Base-by-base conservation (phyloP, 2,329 filamentous ascomycete genomes). In the Xylariaceae sp. region DNA sequence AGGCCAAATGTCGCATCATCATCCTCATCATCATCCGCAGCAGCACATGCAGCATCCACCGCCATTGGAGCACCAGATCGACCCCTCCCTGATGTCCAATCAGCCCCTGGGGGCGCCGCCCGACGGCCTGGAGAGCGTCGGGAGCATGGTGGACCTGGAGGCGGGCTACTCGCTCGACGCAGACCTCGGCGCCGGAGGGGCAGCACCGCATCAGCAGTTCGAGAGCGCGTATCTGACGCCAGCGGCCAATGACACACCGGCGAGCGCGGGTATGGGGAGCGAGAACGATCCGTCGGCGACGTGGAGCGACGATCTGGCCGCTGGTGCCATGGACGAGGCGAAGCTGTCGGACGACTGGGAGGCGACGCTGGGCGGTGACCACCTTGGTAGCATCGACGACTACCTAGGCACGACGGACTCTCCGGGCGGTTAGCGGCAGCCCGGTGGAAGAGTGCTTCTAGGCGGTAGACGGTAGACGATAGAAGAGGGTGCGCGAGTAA, bases 81-180 rank as follows among this genome's bases (percentile, higher is more conserved):
- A 54, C 35, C 51, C 51, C 9, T 47, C 46, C 18, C 42, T 54
- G 22, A 52, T 52, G 49, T 9, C 29, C n/a, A n/a, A 11, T 11
- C 6, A 11, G 22, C 22, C 22, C 22, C 22, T 26, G 6, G 22
- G 9, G 49, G 44, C n/a, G 37, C 33, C 7, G 13, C 15, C 17
- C 33, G 33, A 17, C 7, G 9, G 17, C 33, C 22, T 26, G 6
- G 33, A 35, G 12, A 13, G 9, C 33, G 4, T 19, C 7, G 17
- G 7, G 4, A 17, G 33, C 9, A 35, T 35, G 12, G 4, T 17
- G n/a, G 33, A 17, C 15, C 33, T 35, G 17, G 33, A 35, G 12
- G 15, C 4, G 7, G 15, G 26, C 4, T 26, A 26, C 22, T 13
- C 30, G 22, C 22, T 26, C 6, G 6, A 6, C 22, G 6, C 22